phyloP scores from a whole-genome alignment of 163 green algal species.

The Scenedesmus sp. region DNA sequence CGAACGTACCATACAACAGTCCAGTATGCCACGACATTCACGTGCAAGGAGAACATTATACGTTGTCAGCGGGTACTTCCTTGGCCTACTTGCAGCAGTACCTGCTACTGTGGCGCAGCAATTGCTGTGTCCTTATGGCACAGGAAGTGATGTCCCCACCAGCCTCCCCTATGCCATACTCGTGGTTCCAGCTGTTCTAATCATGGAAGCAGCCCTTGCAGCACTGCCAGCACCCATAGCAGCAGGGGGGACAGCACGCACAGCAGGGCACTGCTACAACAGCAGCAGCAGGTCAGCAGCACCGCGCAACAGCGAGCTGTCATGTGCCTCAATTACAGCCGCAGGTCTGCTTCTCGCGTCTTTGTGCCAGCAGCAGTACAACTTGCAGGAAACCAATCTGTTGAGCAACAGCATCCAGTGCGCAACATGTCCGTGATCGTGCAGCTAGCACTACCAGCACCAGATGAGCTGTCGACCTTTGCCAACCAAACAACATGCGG shows the following conservation, averaged over 20 bases:
- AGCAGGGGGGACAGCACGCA: not conserved
- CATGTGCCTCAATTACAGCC: not conserved
- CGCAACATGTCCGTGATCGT: not conserved
- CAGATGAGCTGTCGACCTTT: not conserved
- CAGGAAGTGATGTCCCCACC: not conserved
- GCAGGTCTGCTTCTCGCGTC: not conserved
- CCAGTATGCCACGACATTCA: not conserved
- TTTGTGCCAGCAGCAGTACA: conserved; percentile 13
- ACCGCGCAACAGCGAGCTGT: too few species aligned
- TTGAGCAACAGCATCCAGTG: not conserved
- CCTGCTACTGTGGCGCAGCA: not conserved
- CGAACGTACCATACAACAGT: not conserved
- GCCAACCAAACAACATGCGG: conserved; percentile 21
- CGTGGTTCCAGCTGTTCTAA: not conserved
- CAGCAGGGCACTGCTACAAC: not conserved
- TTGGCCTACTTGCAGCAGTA: not conserved
- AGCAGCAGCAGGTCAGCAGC: not conserved
- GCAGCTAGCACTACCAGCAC: not conserved
- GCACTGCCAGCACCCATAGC: not conserved
- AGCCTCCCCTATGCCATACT: not conserved
- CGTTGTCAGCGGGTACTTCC: not conserved
- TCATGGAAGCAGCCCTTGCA: not conserved
- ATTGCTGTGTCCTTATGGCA: not conserved
- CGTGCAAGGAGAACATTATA: not conserved
- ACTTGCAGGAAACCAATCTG: not conserved